phyloP scores from a whole-genome alignment of 2,329 filamentous ascomycete genomes.

The Bipolaris cookei region DNA sequence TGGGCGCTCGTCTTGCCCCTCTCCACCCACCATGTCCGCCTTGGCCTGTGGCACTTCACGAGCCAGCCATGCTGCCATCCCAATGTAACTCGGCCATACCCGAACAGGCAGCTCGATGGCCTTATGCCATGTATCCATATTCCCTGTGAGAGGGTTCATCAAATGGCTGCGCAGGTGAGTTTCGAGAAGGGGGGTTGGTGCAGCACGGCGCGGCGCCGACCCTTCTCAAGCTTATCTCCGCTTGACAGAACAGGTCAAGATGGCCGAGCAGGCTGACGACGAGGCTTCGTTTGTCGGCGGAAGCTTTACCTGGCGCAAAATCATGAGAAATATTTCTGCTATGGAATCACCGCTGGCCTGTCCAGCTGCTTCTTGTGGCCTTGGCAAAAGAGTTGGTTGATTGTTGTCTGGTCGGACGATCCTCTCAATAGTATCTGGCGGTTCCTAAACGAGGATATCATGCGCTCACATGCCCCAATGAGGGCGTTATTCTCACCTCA shows the following conservation, averaged over 20 bases:
- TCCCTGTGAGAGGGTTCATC: background rate
- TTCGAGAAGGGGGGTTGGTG: background rate
- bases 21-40: slow-evolving; percentile 1
- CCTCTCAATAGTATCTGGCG: background rate
- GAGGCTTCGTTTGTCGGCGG: slow-evolving; percentile 12
- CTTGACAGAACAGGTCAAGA: slow-evolving; percentile 11
- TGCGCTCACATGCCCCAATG: background rate
- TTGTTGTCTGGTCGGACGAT: background rate
- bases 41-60: slow-evolving; percentile 9
- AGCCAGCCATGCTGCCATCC: slow-evolving; percentile 10
- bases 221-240: slow-evolving; percentile 8
- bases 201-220: background rate
- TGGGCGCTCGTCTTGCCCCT: slow-evolving; percentile 11
- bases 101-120: slow-evolving; percentile 26
- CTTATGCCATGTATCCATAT: slow-evolving; percentile 1
- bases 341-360: background rate
- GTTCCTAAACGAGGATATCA: background rate
- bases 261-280: slow-evolving; percentile 6
- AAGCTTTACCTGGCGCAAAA: slow-evolving; percentile 11
- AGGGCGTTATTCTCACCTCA: background rate
- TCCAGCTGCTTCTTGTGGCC: slow-evolving; percentile 5
- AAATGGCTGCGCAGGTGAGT: background rate
- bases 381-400: slow-evolving; percentile 3
- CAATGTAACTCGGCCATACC: slow-evolving; percentile 16
- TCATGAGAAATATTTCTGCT: slow-evolving; percentile 1